Conservation (phyloP, 345 rosid species). For the Anacardium occidentale region DNA sequence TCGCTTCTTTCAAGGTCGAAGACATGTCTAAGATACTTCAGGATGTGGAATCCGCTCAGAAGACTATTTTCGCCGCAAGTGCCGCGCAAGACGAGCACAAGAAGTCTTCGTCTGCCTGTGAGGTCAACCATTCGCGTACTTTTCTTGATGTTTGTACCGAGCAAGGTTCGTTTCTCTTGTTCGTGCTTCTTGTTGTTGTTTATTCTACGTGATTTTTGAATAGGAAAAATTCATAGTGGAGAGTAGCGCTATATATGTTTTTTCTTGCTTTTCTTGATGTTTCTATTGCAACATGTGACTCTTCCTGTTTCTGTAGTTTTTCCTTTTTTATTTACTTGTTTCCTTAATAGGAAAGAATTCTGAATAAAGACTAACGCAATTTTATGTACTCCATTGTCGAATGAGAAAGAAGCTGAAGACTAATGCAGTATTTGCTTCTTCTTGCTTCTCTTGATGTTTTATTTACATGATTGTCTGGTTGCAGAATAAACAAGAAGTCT, state of each 20-base stretch:
- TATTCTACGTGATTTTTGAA: constrained; percentile 4
- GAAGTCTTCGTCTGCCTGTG: constrained; percentile 16
- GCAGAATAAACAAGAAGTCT: too few relatives aligned
- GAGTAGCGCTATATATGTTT: too few relatives aligned
- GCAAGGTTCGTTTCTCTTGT: constrained; percentile 47
- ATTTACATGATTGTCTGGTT: too few relatives aligned
- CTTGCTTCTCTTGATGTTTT: too few relatives aligned
- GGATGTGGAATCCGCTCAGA: constrained; percentile 45
- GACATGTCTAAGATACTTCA: constrained; percentile 70
- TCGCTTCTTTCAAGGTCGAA: constrained; percentile 30
- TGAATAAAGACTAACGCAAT: neutral
- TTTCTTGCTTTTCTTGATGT: neutral
- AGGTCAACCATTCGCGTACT: constrained; percentile 52
- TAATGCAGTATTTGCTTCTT: too few relatives aligned
- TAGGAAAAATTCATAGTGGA: neutral
- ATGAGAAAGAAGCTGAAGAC: too few relatives aligned
- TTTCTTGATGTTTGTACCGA: constrained; percentile 71
- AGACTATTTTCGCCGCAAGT: constrained; percentile 14
- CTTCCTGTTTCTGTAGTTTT: neutral
- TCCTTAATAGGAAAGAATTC: too few relatives aligned
- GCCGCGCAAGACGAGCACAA: constrained; percentile 10
- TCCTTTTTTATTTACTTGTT: too few relatives aligned
- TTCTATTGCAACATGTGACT: too few relatives aligned
- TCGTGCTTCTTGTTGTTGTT: constrained; percentile 1
- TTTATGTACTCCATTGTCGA: too few relatives aligned